These are phyloP conservation scores for Penicillium sp. DNA, from an alignment of 2,329 filamentous ascomycete species.

Conservation along the genomic window DNA sequence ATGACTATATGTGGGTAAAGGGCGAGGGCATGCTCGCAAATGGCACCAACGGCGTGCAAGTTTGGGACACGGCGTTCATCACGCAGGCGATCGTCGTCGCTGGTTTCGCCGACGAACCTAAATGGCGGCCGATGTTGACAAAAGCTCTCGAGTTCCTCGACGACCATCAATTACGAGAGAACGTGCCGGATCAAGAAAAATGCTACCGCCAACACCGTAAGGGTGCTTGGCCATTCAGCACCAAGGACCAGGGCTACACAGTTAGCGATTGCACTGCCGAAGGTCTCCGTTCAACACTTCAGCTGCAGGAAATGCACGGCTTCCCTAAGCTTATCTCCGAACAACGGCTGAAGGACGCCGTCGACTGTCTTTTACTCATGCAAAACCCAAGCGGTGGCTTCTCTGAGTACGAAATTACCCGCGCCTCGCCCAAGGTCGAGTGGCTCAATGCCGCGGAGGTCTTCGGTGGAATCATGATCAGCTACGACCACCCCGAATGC, in stretches of 20 bases:
- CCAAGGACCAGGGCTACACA: conserved; percentile 84
- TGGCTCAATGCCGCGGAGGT: conserved; percentile 93
- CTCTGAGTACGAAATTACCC: conserved; percentile 81
- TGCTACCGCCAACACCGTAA: conserved; percentile 90
- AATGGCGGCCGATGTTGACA: conserved; percentile 78
- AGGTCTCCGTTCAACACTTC: conserved; percentile 79
- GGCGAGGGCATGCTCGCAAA: conserved; percentile 90
- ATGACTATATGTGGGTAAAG: conserved; percentile 91
- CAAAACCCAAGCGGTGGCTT: conserved; percentile 85
- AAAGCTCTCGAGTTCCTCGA: conserved; percentile 85
- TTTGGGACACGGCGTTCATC: conserved; percentile 90
- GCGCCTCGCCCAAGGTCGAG: conserved; percentile 76
- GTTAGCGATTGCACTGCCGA: conserved; percentile 95
- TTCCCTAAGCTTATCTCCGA: conserved; percentile 74
- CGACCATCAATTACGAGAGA: conserved; percentile 82
- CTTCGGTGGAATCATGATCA: conserved; percentile 96
- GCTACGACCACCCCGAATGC: conserved; percentile 97
- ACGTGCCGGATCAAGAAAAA: conserved; percentile 70
- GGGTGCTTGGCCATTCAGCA: conserved; percentile 96
- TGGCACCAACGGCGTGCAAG: conserved; percentile 96
- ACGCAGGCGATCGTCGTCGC: conserved; percentile 80
- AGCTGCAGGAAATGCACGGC: conserved; percentile 73
- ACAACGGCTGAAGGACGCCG: conserved; percentile 76
- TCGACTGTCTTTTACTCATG: conserved; percentile 88
- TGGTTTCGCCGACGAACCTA: conserved; percentile 71